Base-by-base conservation (phyloP, 257 asterid species). In the Ligustrum vulgare region DNA sequence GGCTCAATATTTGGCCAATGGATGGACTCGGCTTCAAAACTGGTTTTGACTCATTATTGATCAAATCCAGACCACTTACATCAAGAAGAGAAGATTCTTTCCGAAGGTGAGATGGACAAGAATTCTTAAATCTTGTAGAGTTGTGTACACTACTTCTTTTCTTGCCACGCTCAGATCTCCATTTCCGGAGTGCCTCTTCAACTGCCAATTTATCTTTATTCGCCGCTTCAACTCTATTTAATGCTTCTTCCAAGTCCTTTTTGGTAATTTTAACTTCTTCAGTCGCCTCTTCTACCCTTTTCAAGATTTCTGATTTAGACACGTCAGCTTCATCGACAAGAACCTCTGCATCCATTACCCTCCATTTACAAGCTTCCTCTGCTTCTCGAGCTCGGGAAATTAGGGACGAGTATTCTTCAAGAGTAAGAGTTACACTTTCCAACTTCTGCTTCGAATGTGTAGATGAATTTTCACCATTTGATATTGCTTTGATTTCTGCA, bases 81-180 rank as follows among this genome's bases (percentile, higher is more conserved):
- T 83, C 86, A 11, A 76, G 78, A 23, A 81, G 73, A 33, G 74
- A 33, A 65, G 81, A 41, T 49, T 81, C 87, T 74, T 77, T 85
- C 41, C 87, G 66, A 35, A 31, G 67, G 18, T 80, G 79, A 71
- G 78, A 72, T 34, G 80, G 71, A 28, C 16, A 74, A 32, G 82
- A 60, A 39, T 83, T 83, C 75, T 86, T 86, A 69, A 86, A 83
- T 80, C 81, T 86, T 62, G 86, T 75, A 8, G 81, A 62, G 39
- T 74, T 79, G 20, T 76, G 81, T 9, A 76, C 67, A 18, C 72
- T 63, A n/a, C 81, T 82, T 74, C 84, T 83, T 67, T 77, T 83
- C 73, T 83, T 82, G 9, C 84, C 84, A 8, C 78, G 82, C 12
- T 83, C 88, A 16, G 88, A 86, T 80, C 88, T 83, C 90, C 90